These are phyloP conservation scores for Adansonia madagascariensis DNA, from an alignment of 441 rosid genomes.

Conservation along the genomic window DNA sequence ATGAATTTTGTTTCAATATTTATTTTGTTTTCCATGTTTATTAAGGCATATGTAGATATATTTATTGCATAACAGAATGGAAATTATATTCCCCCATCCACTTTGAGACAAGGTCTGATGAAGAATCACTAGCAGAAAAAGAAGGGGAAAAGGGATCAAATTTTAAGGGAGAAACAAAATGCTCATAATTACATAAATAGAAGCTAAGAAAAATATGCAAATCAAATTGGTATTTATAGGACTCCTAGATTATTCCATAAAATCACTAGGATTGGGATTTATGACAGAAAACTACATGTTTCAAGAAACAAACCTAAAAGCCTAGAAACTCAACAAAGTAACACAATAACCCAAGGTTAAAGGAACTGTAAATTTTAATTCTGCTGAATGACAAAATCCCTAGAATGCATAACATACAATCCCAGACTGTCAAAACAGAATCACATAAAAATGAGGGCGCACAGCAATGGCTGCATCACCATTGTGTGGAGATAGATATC, in stretches of 20 bases:
- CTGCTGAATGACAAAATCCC: neutral
- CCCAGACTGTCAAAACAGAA: neutral
- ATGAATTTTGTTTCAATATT: no score
- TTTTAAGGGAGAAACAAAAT: neutral
- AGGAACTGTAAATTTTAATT: neutral
- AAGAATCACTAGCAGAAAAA: no score
- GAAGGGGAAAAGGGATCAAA: no score
- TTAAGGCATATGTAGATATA: no score
- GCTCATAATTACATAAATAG: neutral
- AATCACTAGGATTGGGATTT: neutral
- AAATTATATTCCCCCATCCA: neutral
- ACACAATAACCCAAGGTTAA: neutral
- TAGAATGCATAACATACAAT: neutral
- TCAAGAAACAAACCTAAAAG: neutral
- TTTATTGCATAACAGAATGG: neutral
- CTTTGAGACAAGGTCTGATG: no score
- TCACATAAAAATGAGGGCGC: neutral
- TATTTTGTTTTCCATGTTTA: no score
- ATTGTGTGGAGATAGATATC: neutral
- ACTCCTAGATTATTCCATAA: neutral
- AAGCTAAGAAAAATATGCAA: neutral
- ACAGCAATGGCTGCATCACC: neutral
- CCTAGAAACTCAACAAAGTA: slow-evolving; percentile 12
- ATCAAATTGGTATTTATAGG: neutral
- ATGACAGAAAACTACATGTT: neutral